Base-by-base conservation (phyloP, 345 rosid genomes). In the Populus simonii region DNA sequence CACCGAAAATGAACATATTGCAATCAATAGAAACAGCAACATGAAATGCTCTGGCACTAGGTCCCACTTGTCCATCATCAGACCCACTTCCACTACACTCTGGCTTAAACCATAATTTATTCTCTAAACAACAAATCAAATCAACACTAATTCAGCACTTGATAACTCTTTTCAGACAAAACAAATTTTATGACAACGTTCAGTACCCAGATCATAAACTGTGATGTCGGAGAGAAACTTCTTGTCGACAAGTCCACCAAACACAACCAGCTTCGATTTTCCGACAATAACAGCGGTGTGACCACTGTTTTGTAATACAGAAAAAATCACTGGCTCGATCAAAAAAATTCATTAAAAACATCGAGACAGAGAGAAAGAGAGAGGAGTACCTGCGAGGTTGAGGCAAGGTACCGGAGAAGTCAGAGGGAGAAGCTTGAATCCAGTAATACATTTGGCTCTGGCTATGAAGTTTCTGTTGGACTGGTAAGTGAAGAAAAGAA, bases 1-100 rank as follows among this genome's bases (percentile, higher is more conserved):
- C 99, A 74, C 99, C 99, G 85, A 96, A 93, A 84, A 96, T 84
- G 85, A 96, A 93, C 96, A 96, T 93, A 79, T 92, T 88, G 62
- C 98, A 92, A 83, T 96, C 99, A 81, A 96, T 93, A 66, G 93
- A 84, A 81, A 92, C 89, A 67, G 98, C 93, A 86, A 92, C 89
- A 84, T 96, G 99, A 89, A 96, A 96, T 12, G 99, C 98, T 68
- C 98, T 89, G 2, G 97, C 89, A 53, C 85, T 76, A 47, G 99
- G 99, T 81, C 98, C 94, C 16, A 89, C 88, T 87, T 90, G 89
- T 80, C 93, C 99, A 78, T 92, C 89, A 66, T 92, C 89, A 66
- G 94, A 91, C 61, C 87, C 94, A 80, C 89, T 93, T 70, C 97
- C 98, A 33, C 89, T 88, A 84, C 97, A 96, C 69, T 89, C 94